These are phyloP conservation scores for Ochromonas danica DNA, from an alignment of 108 stramenopile species.

Conservation along the genomic window DNA sequence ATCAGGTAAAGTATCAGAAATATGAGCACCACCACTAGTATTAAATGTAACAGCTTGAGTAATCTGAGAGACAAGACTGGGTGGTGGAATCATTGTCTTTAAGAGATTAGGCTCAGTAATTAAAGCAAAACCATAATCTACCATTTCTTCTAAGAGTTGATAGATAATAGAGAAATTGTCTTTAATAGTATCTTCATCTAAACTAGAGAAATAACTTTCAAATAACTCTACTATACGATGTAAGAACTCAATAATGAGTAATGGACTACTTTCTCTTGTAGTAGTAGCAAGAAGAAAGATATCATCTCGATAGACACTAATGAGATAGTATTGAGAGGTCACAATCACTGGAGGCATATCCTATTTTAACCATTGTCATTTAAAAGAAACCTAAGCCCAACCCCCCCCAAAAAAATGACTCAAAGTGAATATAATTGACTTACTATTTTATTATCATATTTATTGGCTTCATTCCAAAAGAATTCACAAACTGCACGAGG, in stretches of 20 bases:
- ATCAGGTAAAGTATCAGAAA: conserved; percentile 71
- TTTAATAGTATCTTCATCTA: conserved; percentile 89
- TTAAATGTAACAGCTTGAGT: neutral
- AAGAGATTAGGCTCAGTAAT: conserved; percentile 98
- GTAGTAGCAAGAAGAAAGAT: conserved; percentile 83
- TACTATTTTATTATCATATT: conserved; percentile 18
- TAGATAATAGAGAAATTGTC: conserved; percentile 95
- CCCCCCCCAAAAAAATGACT: too few species aligned
- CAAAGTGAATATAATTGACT: too few species aligned
- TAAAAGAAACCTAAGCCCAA: too few species aligned
- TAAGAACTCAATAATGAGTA: conserved; percentile 83
- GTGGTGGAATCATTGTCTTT: conserved; percentile 88
- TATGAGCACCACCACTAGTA: conserved; percentile 22
- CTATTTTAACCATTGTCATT: conserved; percentile 33
- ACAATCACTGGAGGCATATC: conserved; percentile 58
- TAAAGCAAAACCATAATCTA: conserved; percentile 92
- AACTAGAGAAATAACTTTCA: conserved; percentile 84
- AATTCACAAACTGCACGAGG: conserved; percentile 54
- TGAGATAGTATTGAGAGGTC: conserved; percentile 46
- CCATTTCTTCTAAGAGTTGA: conserved; percentile 96
- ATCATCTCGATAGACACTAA: conserved; percentile 72
- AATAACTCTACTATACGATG: conserved; percentile 91
- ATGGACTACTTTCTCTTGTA: conserved; percentile 77
- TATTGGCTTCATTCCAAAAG: conserved; percentile 59
- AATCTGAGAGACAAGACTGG: conserved; percentile 70